Conservation (phyloP, 441 rosid genomes). For the Croton setiger region DNA sequence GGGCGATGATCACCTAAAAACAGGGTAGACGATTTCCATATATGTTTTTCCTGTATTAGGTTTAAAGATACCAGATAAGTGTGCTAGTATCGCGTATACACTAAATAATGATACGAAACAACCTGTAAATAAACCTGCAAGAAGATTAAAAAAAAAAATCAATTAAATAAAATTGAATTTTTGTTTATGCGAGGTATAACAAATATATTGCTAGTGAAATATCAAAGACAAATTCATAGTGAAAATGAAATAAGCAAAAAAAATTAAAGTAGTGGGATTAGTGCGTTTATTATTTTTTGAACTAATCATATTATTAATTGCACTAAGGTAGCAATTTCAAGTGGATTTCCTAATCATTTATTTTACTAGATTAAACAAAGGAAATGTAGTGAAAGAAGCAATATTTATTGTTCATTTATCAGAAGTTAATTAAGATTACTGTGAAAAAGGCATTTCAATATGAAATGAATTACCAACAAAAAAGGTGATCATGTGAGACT, state of each 20-base stretch:
- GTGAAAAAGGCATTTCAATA: too few relatives aligned
- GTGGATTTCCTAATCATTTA: background rate
- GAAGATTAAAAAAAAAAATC: background rate
- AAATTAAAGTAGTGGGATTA: conserved; percentile 5
- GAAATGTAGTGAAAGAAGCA: too few relatives aligned
- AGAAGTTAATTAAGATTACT: too few relatives aligned
- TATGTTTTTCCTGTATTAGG: conserved; percentile 45
- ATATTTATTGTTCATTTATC: too few relatives aligned
- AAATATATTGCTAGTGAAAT: background rate
- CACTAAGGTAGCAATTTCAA: background rate
- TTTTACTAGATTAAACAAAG: background rate
- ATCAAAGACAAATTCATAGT: too few relatives aligned
- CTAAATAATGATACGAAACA: conserved; percentile 79
- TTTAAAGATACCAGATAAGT: conserved; percentile 73
- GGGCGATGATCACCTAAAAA: conserved; percentile 69
- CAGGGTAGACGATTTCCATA: conserved; percentile 87
- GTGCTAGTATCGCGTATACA: conserved; percentile 78
- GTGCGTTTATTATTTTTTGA: too few relatives aligned
- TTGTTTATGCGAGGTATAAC: too few relatives aligned
- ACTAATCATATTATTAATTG: background rate
- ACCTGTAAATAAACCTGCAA: conserved; percentile 90
- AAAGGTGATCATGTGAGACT: conserved; percentile 96
- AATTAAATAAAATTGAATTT: background rate
- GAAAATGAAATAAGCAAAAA: background rate
- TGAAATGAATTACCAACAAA: conserved; percentile 64